Evolutionary conservation across 2,329 filamentous ascomycete species (phyloP), one percentile per base, ranked within the genome.

Genomic region (Grosmannia clavigera): DNA sequence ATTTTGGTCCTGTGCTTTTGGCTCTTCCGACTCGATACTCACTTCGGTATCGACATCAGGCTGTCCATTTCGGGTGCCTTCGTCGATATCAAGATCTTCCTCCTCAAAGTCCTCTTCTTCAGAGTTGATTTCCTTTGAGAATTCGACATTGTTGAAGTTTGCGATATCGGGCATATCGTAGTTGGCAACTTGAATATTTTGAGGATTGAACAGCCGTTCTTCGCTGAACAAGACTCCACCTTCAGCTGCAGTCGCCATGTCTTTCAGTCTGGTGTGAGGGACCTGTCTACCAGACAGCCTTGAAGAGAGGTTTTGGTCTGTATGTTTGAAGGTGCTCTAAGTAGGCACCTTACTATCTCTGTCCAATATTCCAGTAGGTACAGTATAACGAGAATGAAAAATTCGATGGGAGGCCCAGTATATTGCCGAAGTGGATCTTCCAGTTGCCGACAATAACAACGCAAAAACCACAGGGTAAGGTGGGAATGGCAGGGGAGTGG

Each of bases 61-160:
- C 38, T 55, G 14, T 48, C 57, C 48, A 22, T 53, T 52, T 59
- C 51, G 25, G 35, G 51, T 25, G 11, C 29, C 61, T 61, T 63
- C 63, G 14, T 64, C 63, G 19, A 60, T 62, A 31, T 62, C 61
- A 61, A 62, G 62, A 19, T 65, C 65, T 38, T 35, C 59, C 16
- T 50, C 59, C 2, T 48, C 62, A 61, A 66, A 67, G 58, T 70
- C 66, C 48, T 75, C 75, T 16, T 67, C 67, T n/a, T 78, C 76
- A 57, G 74, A 74, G 60, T 76, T 71, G 48, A 70, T 68, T 11
- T 67, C 64, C 58, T 73, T 68, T 58, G 70, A 72, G 65, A 72
- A 78, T 63, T 75, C 69, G 57, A 78, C 67, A 38, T 75, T 69
- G 62, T 72, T 74, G 68, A 74, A 77, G 65, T 77, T 68, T 63